Evolutionary conservation across 768 basidiomycete genomes (phyloP).

Genomic region (Trametes villosa): DNA sequence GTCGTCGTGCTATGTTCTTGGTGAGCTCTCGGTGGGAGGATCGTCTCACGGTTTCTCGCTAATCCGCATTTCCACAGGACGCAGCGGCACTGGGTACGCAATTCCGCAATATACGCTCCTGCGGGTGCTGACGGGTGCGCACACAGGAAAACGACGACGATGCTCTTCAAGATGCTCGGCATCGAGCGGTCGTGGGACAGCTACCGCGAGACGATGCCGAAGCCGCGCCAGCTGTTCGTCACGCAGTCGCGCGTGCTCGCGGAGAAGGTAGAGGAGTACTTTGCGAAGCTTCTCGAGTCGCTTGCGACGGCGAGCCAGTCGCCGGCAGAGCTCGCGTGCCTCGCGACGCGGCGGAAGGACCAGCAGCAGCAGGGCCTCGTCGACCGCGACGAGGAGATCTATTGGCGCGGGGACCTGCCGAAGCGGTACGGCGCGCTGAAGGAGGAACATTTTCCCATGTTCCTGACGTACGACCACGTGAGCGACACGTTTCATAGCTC

Average conservation of each 20-base stretch:
- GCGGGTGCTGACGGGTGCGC: not conserved
- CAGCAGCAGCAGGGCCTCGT: slow-evolving; percentile 23
- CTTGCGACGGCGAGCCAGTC: slow-evolving; percentile 42
- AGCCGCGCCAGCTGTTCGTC: slow-evolving; percentile 72
- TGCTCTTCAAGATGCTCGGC: slow-evolving; percentile 76
- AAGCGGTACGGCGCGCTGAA: slow-evolving; percentile 55
- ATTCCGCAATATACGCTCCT: too few relatives aligned
- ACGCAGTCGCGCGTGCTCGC: slow-evolving; percentile 74
- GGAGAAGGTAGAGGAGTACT: slow-evolving; percentile 71
- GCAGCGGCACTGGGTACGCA: slow-evolving; percentile 1
- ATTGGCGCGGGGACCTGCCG: slow-evolving; percentile 51
- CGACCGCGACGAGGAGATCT: slow-evolving; percentile 47
- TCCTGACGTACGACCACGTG: slow-evolving; percentile 68
- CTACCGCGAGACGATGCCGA: slow-evolving; percentile 37
- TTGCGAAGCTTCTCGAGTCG: slow-evolving; percentile 47
- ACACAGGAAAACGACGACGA: slow-evolving; percentile 72
- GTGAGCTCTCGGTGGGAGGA: not conserved
- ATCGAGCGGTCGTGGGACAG: slow-evolving; percentile 61
- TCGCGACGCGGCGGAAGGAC: slow-evolving; percentile 24
- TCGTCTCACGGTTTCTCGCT: not conserved
- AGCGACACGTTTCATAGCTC: slow-evolving; percentile 31
- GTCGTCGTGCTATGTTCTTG: slow-evolving; percentile 66
- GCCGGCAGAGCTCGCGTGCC: slow-evolving; percentile 41
- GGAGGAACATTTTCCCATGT: slow-evolving; percentile 70
- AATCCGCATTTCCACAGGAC: not conserved